Evolutionary conservation across 2,329 filamentous ascomycete species (phyloP).

Genomic region (Septoria linicola): DNA sequence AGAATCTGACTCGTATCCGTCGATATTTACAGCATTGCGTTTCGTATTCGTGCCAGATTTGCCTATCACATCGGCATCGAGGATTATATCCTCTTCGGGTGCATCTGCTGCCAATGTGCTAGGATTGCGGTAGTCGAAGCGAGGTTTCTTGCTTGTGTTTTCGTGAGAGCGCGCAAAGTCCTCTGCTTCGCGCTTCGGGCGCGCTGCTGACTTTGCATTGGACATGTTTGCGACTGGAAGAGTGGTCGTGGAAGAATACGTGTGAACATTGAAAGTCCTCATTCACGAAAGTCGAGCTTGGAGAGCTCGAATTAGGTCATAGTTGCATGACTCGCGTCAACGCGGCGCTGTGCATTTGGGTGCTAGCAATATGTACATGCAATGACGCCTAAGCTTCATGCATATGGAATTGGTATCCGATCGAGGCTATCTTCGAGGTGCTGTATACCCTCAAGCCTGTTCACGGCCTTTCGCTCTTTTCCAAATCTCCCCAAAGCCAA

Average conservation of each 20-base stretch:
- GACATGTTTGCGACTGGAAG: not conserved
- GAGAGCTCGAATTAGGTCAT: conserved; percentile 1
- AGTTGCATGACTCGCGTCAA: conserved; percentile 2
- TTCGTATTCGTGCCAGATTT: conserved; percentile 70
- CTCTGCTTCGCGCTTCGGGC: conserved; percentile 81
- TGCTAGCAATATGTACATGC: not conserved
- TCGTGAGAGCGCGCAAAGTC: conserved; percentile 71
- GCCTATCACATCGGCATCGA: conserved; percentile 92
- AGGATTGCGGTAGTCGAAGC: conserved; percentile 92
- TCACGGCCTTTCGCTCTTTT: no score
- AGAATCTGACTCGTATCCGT: conserved; percentile 91
- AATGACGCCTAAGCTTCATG: not conserved
- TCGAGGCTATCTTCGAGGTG: no score
- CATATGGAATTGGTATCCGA: not conserved
- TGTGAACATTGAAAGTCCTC: no score
- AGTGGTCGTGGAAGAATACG: not conserved
- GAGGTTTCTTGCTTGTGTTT: conserved; percentile 78
- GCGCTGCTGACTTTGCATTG: conserved; percentile 59
- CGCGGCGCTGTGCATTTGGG: no score
- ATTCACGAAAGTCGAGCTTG: no score
- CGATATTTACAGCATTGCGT: conserved; percentile 90
- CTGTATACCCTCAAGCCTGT: no score
- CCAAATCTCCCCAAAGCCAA: no score
- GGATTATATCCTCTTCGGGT: conserved; percentile 64
- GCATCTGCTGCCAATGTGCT: conserved; percentile 85